Percentiles rank a stretch among this genome's conserved stretches.
Evolutionary conservation across 2,329 filamentous ascomycete species (phyloP).

Genomic region (Verticillium albo-atrum): DNA sequence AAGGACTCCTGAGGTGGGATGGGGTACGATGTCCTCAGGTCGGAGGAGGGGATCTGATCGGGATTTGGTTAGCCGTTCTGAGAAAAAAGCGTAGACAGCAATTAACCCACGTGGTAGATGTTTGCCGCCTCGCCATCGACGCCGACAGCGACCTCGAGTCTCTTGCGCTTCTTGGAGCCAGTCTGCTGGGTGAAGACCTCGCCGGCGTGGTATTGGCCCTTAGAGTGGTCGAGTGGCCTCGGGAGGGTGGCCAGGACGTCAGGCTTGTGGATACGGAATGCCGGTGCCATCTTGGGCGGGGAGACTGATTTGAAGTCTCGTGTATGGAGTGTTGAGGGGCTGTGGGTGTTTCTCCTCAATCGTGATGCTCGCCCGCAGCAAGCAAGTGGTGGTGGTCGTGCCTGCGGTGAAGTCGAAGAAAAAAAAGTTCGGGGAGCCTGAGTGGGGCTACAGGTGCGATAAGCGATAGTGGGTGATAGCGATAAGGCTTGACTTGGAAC

Average conservation of each 20-base stretch:
- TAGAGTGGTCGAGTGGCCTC: conserved; percentile 46
- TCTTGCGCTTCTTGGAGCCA: conserved; percentile 56
- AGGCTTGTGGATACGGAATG: conserved; percentile 60
- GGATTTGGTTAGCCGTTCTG: conserved; percentile 10
- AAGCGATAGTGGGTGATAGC: not conserved
- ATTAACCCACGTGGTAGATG: conserved; percentile 55
- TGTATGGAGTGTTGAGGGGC: not conserved
- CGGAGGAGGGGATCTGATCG: conserved; percentile 52
- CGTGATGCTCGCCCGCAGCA: not conserved
- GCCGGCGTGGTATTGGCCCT: conserved; percentile 48
- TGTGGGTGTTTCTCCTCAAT: not conserved
- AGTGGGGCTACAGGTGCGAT: not conserved
- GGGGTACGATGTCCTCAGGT: conserved; percentile 62
- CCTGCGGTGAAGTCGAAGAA: conserved; percentile 6
- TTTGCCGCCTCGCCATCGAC: conserved; percentile 62
- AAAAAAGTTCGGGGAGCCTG: conserved; percentile 10
- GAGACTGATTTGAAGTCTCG: not conserved
- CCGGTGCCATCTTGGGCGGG: conserved; percentile 45
- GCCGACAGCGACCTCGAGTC: conserved; percentile 59
- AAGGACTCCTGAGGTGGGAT: conserved; percentile 62
- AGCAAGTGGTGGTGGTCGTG: not conserved
- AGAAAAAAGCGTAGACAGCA: conserved; percentile 1
- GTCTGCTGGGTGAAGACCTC: conserved; percentile 58
- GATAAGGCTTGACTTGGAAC: not conserved
- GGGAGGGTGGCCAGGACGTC: conserved; percentile 58